These are phyloP conservation scores for Cajanus cajan DNA, from an alignment of 306 rosid species.

Conservation along the genomic window DNA sequence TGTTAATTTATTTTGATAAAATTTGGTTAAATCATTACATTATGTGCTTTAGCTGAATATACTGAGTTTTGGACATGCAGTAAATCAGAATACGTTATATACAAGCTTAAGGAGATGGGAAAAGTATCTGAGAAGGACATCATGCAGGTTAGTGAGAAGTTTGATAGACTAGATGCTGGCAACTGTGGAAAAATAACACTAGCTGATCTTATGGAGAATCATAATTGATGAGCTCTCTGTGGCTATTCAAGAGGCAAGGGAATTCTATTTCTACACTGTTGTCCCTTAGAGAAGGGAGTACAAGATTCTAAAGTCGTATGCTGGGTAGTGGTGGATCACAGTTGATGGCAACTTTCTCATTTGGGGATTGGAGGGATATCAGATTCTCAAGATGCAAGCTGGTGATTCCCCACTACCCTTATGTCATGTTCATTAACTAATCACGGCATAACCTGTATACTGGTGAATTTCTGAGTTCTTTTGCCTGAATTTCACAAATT, in stretches of 20 bases:
- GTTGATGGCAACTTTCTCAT: constrained; percentile 13
- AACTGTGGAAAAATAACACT: constrained; percentile 87
- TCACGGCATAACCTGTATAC: constrained; percentile 12
- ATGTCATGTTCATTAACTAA: neutral
- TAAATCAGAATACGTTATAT: constrained; percentile 86
- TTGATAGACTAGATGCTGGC: constrained; percentile 73
- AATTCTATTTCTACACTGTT: neutral
- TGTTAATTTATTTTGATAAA: constrained; percentile 30
- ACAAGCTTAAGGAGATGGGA: constrained; percentile 98
- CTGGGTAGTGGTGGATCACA: neutral
- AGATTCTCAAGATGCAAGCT: constrained; percentile 23
- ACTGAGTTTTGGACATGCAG: constrained; percentile 47
- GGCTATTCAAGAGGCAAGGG: neutral
- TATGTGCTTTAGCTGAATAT: constrained; percentile 22
- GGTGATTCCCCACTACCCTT: constrained; percentile 3
- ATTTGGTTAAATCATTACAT: constrained; percentile 1
- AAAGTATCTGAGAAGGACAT: constrained; percentile 82
- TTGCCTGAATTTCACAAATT: constrained; percentile 21
- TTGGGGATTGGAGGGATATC: constrained; percentile 5
- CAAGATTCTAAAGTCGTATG: constrained; percentile 27
- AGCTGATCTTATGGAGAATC: constrained; percentile 66
- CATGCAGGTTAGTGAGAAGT: constrained; percentile 66
- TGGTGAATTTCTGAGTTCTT: constrained; percentile 11
- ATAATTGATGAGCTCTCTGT: constrained; percentile 21
- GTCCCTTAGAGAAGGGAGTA: neutral